Evolutionary conservation across 2,329 filamentous ascomycete genomes (phyloP).

Genomic region (Ophiosphaerella korrae): DNA sequence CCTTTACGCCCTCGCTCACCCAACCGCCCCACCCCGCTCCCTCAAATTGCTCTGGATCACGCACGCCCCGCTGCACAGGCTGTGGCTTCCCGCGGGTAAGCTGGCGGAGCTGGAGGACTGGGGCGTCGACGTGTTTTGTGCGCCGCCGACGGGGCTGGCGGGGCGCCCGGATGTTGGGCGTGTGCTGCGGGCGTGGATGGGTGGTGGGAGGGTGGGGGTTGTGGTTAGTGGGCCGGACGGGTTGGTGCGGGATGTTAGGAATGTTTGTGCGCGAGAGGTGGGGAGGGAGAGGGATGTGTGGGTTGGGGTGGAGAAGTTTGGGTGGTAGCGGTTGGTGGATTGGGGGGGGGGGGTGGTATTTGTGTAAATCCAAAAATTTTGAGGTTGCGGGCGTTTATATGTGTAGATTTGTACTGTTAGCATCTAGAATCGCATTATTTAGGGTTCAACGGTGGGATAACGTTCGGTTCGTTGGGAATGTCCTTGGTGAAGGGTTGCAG

Average conservation of each 20-base stretch:
- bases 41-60: conserved; percentile 66
- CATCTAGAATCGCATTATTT: too few species aligned
- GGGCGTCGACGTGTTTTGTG: conserved; percentile 60
- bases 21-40: conserved; percentile 7
- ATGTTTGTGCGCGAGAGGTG: conserved; percentile 59
- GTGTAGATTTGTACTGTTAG: too few species aligned
- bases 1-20: conserved; percentile 54
- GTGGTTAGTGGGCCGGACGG: conserved; percentile 68
- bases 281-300: conserved; percentile 56
- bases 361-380: too few species aligned
- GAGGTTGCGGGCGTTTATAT: too few species aligned
- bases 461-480: too few species aligned
- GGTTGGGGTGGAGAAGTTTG: conserved; percentile 69
- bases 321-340: conserved; percentile 55
- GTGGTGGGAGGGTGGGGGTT: conserved; percentile 52
- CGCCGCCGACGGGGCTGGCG: conserved; percentile 59
- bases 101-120: conserved; percentile 56
- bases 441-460: too few species aligned
- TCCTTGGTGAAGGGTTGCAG: too few species aligned
- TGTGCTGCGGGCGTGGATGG: conserved; percentile 50
- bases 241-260: conserved; percentile 65
- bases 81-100: conserved; percentile 59
- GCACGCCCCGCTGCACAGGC: conserved; percentile 57
- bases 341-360: too few species aligned
- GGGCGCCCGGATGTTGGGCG: conserved; percentile 59